Conservation (phyloP, 1,284 basidiomycete genomes). For the Tremellales sp. region DNA sequence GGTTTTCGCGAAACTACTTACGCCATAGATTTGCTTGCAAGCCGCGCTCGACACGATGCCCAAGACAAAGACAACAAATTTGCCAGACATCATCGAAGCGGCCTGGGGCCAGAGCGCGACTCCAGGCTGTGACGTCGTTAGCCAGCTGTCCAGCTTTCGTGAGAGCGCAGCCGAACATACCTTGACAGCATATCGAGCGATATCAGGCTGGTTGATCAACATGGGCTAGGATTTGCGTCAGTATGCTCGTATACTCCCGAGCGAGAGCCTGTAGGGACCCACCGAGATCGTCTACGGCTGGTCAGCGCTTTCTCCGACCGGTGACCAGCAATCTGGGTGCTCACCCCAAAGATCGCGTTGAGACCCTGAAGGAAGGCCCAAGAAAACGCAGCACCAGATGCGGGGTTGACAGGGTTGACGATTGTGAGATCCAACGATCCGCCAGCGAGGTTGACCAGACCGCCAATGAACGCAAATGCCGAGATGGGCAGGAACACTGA, state of each 20-base stretch:
- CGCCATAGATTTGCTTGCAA: slow-evolving; percentile 30
- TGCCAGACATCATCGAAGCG: slow-evolving; percentile 25
- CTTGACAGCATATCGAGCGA: slow-evolving; percentile 29
- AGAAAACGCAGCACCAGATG: slow-evolving; percentile 22
- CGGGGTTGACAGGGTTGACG: slow-evolving; percentile 9
- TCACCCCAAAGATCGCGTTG: too few relatives aligned
- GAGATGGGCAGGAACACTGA: slow-evolving; percentile 8
- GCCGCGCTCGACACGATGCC: slow-evolving; percentile 27
- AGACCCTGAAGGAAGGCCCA: slow-evolving; percentile 30
- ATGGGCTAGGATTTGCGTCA: too few relatives aligned
- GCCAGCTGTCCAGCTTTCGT: too few relatives aligned
- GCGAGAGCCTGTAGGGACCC: too few relatives aligned
- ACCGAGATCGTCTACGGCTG: too few relatives aligned
- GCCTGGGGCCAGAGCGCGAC: slow-evolving; percentile 17
- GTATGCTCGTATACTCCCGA: too few relatives aligned
- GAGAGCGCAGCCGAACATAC: slow-evolving; percentile 22
- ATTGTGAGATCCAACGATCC: slow-evolving; percentile 12
- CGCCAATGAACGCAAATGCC: slow-evolving; percentile 15
- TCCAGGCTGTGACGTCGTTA: background rate
- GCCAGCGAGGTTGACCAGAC: slow-evolving; percentile 18
- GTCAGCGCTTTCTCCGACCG: too few relatives aligned
- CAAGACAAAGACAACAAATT: too few relatives aligned
- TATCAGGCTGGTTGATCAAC: slow-evolving; percentile 34
- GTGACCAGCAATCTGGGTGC: too few relatives aligned
- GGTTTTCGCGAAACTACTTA: slow-evolving; percentile 28